Conservation (phyloP, 2,329 filamentous ascomycete species). For the Talaromyces sp. region DNA sequence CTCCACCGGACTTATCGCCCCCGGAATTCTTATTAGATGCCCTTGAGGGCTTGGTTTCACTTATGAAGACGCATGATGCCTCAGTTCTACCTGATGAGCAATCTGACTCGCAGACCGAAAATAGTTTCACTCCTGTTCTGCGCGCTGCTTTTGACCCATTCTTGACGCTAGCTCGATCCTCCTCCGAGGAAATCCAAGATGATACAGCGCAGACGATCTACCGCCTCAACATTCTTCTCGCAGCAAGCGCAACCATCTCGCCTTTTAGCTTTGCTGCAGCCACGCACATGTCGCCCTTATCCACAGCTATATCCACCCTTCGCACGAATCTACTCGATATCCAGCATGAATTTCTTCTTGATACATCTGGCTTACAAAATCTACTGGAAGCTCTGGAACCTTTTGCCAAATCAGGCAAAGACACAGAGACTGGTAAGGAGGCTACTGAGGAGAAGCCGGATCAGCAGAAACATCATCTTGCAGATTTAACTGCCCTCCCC, state of each 20-base stretch:
- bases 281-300: conserved; percentile 60
- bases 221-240: conserved; percentile 51
- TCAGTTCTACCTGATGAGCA: conserved; percentile 59
- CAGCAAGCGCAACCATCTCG: conserved; percentile 41
- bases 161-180: conserved; percentile 64
- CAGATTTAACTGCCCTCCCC: conserved; percentile 57
- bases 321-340: conserved; percentile 62
- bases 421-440: conserved; percentile 13
- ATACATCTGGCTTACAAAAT: conserved; percentile 70
- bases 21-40: conserved; percentile 81
- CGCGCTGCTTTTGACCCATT: conserved; percentile 84
- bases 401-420: conserved; percentile 31
- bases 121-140: conserved; percentile 74
- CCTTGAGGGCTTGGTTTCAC: conserved; percentile 72
- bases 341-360: conserved; percentile 73
- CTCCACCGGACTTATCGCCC: conserved; percentile 72
- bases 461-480: conserved; percentile 51
- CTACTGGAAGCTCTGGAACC: conserved; percentile 63
- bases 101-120: conserved; percentile 59
- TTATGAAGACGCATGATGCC: conserved; percentile 86
- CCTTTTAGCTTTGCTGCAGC: conserved; percentile 64
- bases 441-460: conserved; percentile 25
- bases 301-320: conserved; percentile 51
- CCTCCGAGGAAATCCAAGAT: conserved; percentile 45
- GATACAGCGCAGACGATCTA: conserved; percentile 52